Evolutionary conservation across 345 rosid genomes (phyloP), one percentile per base, ranked within the genome.

Genomic region (Toxicodendron radicans): DNA sequence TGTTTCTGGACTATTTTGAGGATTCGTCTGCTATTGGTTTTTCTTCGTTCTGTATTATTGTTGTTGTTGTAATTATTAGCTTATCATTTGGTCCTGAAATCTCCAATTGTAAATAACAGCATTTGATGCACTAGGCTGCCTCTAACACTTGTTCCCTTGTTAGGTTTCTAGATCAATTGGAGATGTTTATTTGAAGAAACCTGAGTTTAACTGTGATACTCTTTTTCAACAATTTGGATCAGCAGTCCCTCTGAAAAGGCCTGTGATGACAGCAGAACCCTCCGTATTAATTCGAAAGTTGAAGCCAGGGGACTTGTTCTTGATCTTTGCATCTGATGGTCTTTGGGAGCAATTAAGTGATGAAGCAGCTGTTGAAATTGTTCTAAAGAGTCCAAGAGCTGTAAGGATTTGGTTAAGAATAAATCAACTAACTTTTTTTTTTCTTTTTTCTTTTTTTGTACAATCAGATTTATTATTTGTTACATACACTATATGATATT

Each of bases 301-400:
- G 67, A 76, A 69, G 58, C 81, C 86, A 8, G 75, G 77, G 2
- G 86, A 84, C 68, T 41, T 77, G 65, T 87, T 87, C 75, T 57
- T 87, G 71, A 83, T 87, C 58, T 84, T 84, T 77, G 90, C 90
- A 61, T 80, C 90, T 30, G 90, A 86, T 75, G 90, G 90, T 35
- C 88, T 87, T 1, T 84, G 90, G 90, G 90, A 84, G 85, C 90
- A 84, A 64, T 45, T 83, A 66, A 87, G 76, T 72, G 90, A 87
- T 58, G 83, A 84, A 79, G 73, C 67, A 64, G 90, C 82, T 12
- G 83, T 83, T 27, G 83, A 79, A 41, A 83, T 85, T 38, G 88
- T 87, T 21, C 7, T 48, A 49, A 83, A 68, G 77, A 74, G 71
- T 64, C 87, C 90, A 6, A 78, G 88, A 79, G 45, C 30, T 6